These are phyloP conservation scores for Mycena floridula DNA, from an alignment of 768 basidiomycete species.

Conservation along the genomic window DNA sequence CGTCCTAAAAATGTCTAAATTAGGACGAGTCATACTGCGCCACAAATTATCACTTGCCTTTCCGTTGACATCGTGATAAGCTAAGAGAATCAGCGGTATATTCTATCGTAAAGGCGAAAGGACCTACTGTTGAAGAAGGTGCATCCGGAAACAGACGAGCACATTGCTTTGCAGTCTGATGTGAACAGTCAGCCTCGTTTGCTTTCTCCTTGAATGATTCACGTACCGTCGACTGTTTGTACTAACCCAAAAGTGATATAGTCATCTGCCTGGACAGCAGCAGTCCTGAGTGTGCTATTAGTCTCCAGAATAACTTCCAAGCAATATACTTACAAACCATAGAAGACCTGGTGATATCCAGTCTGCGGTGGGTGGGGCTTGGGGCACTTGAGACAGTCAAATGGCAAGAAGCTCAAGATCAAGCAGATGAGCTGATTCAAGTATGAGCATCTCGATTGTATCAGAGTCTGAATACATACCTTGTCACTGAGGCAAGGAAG, in stretches of 20 bases:
- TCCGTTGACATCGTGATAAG: too few species aligned
- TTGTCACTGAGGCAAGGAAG: neutral
- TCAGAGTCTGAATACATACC: neutral
- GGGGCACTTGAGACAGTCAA: neutral
- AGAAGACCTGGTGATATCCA: constrained; percentile 2
- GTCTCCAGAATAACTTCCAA: too few species aligned
- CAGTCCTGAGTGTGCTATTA: too few species aligned
- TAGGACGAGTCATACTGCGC: neutral
- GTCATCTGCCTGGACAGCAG: too few species aligned
- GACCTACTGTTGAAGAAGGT: constrained; percentile 8
- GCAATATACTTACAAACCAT: constrained; percentile 4
- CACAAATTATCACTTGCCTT: too few species aligned
- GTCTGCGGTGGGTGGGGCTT: neutral
- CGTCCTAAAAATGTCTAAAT: constrained; percentile 9
- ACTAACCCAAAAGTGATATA: constrained; percentile 7
- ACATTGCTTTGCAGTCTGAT: constrained; percentile 4
- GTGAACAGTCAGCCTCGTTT: constrained; percentile 8
- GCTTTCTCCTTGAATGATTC: neutral
- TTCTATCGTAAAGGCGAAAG: too few species aligned
- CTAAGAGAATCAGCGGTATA: neutral
- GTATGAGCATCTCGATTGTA: neutral
- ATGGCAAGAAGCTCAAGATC: neutral
- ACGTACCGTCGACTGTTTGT: constrained; percentile 9
- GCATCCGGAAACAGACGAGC: constrained; percentile 3
- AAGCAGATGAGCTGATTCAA: neutral